Percentiles rank a stretch among this genome's conserved stretches.
These are phyloP conservation scores for Fusarium sp. DNA, from an alignment of 2,329 filamentous ascomycete species.

Conservation along the genomic window DNA sequence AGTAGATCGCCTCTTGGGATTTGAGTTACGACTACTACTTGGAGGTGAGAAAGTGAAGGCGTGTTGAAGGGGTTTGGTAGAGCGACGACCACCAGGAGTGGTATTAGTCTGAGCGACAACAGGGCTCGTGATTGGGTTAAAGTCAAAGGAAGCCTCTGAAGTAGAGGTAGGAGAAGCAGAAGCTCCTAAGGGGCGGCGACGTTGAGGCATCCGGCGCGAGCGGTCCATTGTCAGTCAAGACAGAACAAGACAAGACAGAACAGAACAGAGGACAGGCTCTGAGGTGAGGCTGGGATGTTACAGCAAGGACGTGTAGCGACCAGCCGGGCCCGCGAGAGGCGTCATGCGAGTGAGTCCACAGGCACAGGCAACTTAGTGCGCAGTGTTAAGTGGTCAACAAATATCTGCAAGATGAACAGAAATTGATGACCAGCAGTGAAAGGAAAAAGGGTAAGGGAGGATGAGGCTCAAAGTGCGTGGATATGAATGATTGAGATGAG, in stretches of 20 bases:
- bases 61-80: slow-evolving; percentile 51
- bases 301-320: slow-evolving; percentile 46
- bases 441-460: slow-evolving; percentile 14
- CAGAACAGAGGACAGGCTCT: slow-evolving; percentile 18
- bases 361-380: slow-evolving; percentile 26
- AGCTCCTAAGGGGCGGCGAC: slow-evolving; percentile 48
- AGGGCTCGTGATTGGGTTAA: slow-evolving; percentile 49
- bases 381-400: slow-evolving; percentile 24
- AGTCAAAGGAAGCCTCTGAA: slow-evolving; percentile 48
- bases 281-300: slow-evolving; percentile 45
- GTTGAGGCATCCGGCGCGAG: slow-evolving; percentile 51
- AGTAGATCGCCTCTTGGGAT: slow-evolving; percentile 57
- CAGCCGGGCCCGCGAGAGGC: slow-evolving; percentile 45
- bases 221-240: slow-evolving; percentile 53
- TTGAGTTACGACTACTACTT: slow-evolving; percentile 44
- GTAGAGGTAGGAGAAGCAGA: slow-evolving; percentile 51
- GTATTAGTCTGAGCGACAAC: slow-evolving; percentile 48
- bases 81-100: slow-evolving; percentile 49
- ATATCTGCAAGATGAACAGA: slow-evolving; percentile 22
- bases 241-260: slow-evolving; percentile 19
- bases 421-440: slow-evolving; percentile 10
- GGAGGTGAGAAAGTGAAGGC: slow-evolving; percentile 54
- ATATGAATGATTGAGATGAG: slow-evolving; percentile 43
- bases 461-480: slow-evolving; percentile 38
- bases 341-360: slow-evolving; percentile 43